A percentile compares a stretch with the other conserved stretches of the same genome.
Conservation (phyloP, 306 rosid genomes). For the Corylus avellana region DNA sequence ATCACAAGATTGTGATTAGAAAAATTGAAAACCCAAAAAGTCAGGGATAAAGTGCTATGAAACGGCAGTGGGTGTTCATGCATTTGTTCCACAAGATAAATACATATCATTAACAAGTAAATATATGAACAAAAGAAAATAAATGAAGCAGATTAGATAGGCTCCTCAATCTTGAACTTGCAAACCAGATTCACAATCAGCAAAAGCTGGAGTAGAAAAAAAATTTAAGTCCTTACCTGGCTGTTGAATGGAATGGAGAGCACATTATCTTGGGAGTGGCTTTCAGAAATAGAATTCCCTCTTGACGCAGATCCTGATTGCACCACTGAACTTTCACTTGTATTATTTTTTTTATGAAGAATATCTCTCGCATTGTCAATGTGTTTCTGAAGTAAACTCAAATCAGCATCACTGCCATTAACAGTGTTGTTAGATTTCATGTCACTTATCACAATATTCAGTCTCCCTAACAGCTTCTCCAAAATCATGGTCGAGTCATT, state of each 20-base stretch:
- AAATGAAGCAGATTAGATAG: not conserved
- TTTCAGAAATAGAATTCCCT: conserved; percentile 38
- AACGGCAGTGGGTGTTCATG: no score
- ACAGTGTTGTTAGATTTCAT: conserved; percentile 31
- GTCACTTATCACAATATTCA: conserved; percentile 45
- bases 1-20: no score
- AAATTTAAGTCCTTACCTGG: conserved; percentile 53
- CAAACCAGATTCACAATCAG: not conserved
- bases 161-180: not conserved
- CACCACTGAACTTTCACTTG: conserved; percentile 27
- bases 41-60: no score
- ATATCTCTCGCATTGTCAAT: conserved; percentile 48
- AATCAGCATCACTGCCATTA: conserved; percentile 47
- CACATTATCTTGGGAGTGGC: conserved; percentile 35
- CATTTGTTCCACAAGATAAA: not conserved
- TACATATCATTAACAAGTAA: not conserved
- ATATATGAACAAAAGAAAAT: not conserved
- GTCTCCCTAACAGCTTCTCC: conserved; percentile 63
- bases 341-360: conserved; percentile 40
- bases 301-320: conserved; percentile 29
- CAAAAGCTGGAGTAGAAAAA: conserved; percentile 1
- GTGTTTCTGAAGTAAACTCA: conserved; percentile 46
- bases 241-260: conserved; percentile 30
- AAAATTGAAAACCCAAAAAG: no score
- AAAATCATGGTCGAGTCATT: conserved; percentile 65